phyloP scores from a whole-genome alignment of 495 filamentous ascomycete species.

The Antarctomyces pellizariae region DNA sequence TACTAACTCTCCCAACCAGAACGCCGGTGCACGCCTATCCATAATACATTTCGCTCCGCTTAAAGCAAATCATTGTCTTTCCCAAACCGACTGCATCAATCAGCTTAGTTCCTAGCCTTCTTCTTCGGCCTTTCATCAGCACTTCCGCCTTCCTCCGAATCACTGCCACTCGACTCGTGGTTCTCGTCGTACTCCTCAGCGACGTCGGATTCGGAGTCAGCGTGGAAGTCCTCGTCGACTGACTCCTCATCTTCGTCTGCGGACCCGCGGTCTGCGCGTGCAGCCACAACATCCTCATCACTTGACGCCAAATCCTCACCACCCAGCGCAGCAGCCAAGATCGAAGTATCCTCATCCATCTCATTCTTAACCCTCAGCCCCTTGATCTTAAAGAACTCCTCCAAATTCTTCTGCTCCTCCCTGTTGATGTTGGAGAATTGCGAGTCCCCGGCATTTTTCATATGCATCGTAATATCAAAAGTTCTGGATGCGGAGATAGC shows the following conservation, averaged over 20 bases:
- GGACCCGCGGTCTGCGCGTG: conserved; percentile 54
- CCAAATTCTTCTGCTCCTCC: conserved; percentile 86
- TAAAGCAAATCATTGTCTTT: too few relatives aligned
- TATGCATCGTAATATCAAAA: conserved; percentile 80
- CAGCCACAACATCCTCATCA: conserved; percentile 58
- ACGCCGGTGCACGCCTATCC: too few relatives aligned
- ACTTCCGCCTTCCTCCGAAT: conserved; percentile 19
- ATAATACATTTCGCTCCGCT: too few relatives aligned
- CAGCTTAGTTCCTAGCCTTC: conserved; percentile 34
- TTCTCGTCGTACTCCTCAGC: conserved; percentile 88
- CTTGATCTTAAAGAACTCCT: conserved; percentile 89
- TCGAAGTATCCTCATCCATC: conserved; percentile 39
- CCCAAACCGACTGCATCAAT: neutral
- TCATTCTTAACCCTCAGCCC: conserved; percentile 92
- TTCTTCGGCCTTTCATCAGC: conserved; percentile 39
- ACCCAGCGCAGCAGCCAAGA: conserved; percentile 61
- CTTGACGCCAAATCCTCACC: conserved; percentile 53
- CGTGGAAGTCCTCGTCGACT: conserved; percentile 87
- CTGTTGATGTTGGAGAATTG: conserved; percentile 99
- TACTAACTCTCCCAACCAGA: too few relatives aligned
- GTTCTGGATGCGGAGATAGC: conserved; percentile 85
- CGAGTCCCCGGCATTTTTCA: conserved; percentile 62
- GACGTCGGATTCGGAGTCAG: conserved; percentile 76
- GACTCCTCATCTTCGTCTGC: conserved; percentile 93
- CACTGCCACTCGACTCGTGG: conserved; percentile 62